phyloP scores from a whole-genome alignment of 2,329 filamentous ascomycete genomes.

The Fusarium gaditjirri region DNA sequence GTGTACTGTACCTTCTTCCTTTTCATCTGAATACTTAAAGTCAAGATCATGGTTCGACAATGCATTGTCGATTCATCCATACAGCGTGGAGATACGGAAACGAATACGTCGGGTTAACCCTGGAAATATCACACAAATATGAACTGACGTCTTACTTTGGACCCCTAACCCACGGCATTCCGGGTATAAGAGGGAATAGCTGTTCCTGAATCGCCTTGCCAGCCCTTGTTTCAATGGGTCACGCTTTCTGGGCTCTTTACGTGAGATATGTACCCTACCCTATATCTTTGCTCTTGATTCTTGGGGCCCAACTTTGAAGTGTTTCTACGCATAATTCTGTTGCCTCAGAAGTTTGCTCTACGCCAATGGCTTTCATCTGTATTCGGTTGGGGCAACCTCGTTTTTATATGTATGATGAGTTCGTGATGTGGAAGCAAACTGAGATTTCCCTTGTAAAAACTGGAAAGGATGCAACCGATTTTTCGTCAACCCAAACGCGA shows the following conservation, averaged over 20 bases:
- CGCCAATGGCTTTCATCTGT: no score
- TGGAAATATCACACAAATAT: slow-evolving; percentile 10
- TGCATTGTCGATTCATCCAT: not conserved
- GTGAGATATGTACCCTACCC: not conserved
- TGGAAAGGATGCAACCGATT: no score
- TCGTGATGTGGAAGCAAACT: not conserved
- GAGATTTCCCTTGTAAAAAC: not conserved
- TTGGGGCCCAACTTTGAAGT: not conserved
- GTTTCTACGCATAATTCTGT: not conserved
- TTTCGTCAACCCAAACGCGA: not conserved
- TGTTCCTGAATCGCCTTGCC: not conserved
- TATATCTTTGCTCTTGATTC: not conserved
- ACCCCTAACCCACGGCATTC: slow-evolving; percentile 30
- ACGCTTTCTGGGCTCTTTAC: not conserved
- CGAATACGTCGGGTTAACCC: slow-evolving; percentile 32
- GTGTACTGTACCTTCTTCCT: not conserved
- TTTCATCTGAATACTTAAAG: not conserved
- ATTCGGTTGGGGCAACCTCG: not conserved
- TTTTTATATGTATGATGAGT: not conserved
- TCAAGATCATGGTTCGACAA: not conserved
- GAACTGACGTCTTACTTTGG: slow-evolving; percentile 6
- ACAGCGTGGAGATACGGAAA: slow-evolving; percentile 31
- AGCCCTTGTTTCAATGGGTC: not conserved
- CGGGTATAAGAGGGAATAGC: slow-evolving; percentile 23
- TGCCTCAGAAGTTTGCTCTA: not conserved